Evolutionary conservation across 2,329 filamentous ascomycete species (phyloP).

Genomic region (Epichloe glyceriae): DNA sequence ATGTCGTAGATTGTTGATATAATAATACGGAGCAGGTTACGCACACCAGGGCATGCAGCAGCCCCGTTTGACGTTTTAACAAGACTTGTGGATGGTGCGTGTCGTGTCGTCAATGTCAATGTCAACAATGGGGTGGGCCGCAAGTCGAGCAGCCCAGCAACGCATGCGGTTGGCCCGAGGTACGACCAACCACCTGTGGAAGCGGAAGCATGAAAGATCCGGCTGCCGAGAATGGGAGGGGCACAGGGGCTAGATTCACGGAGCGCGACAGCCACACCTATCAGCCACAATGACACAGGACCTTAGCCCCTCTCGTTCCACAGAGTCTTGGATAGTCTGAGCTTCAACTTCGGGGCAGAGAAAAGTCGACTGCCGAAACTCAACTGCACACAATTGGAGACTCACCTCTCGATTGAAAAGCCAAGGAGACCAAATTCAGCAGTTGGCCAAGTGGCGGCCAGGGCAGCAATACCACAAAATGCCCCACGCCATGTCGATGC

Average conservation of each 20-base stretch:
- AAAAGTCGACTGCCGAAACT: neutral
- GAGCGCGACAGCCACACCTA: neutral
- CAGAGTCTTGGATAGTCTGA: too few relatives aligned
- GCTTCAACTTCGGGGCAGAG: neutral
- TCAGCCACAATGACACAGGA: neutral
- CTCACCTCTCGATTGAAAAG: neutral
- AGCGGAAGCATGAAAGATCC: conserved; percentile 7
- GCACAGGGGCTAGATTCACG: neutral
- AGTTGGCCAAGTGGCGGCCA: neutral
- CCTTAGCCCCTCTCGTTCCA: neutral
- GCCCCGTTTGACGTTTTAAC: neutral
- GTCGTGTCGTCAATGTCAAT: conserved; percentile 6
- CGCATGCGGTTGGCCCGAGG: conserved; percentile 6
- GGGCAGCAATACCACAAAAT: conserved; percentile 26
- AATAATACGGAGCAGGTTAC: neutral
- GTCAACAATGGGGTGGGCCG: conserved; percentile 9
- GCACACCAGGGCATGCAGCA: neutral
- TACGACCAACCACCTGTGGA: neutral
- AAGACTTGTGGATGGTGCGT: conserved; percentile 3
- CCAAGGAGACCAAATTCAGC: neutral
- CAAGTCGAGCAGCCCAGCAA: conserved; percentile 6
- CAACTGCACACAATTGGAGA: neutral
- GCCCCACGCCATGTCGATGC: conserved; percentile 64
- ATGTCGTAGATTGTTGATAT: conserved; percentile 1
- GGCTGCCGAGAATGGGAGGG: conserved; percentile 3